Conservation (phyloP, 768 basidiomycete genomes). For the Cantharellus cinnabarinus region DNA sequence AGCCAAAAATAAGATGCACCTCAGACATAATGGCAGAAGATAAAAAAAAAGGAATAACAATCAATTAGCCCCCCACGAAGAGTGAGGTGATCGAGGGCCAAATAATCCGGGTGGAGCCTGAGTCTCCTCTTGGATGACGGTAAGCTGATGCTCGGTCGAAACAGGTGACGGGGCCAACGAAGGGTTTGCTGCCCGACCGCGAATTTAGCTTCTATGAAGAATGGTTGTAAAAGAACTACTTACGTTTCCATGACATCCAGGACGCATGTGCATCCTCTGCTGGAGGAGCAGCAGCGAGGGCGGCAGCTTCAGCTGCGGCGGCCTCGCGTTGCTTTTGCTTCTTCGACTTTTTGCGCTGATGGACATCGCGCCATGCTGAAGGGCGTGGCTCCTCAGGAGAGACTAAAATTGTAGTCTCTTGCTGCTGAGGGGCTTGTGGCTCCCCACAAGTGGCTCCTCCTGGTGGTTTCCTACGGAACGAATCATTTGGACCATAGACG, state of each 20-base stretch:
- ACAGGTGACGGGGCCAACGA: constrained; percentile 37
- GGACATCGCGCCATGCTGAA: constrained; percentile 28
- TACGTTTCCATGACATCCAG: constrained; percentile 27
- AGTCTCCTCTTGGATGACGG: constrained; percentile 27
- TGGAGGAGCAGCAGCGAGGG: neutral
- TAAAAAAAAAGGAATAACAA: no score
- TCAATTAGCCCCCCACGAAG: neutral
- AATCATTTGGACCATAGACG: neutral
- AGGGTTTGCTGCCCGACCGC: constrained; percentile 33
- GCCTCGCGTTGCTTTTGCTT: constrained; percentile 24
- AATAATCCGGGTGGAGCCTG: constrained; percentile 39
- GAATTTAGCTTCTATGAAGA: neutral
- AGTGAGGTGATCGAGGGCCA: constrained; percentile 36
- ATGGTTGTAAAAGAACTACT: constrained; percentile 8
- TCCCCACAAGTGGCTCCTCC: neutral
- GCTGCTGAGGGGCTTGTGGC: constrained; percentile 1
- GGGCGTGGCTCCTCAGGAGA: constrained; percentile 24
- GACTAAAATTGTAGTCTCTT: constrained; percentile 8
- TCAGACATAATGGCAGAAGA: no score
- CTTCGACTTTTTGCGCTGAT: constrained; percentile 27
- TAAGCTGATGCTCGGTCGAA: constrained; percentile 30
- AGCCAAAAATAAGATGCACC: no score
- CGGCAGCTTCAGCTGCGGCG: constrained; percentile 20
- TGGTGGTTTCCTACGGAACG: constrained; percentile 4
- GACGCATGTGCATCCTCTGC: constrained; percentile 11